Evolutionary conservation across 495 filamentous ascomycete species (phyloP), one percentile per base, ranked within the genome.

Genomic region (Hyaloscypha bicolor): DNA sequence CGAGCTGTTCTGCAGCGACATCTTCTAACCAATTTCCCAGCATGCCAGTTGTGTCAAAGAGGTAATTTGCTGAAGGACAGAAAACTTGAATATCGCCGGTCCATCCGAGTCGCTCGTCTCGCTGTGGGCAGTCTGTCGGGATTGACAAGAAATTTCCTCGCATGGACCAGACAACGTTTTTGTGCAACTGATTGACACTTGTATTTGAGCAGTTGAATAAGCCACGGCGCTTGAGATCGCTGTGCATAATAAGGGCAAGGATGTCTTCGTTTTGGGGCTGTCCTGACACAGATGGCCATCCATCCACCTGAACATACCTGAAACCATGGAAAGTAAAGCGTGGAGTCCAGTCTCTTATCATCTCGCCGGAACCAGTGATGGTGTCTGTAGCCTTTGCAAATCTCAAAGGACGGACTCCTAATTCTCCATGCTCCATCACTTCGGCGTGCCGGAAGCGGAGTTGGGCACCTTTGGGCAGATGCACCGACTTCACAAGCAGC

Each of bases 41-140:
- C 71, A 86, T 80, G 8, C 81, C 81, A 0, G 74, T 64, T 0
- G 83, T 80, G 63, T 83, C 71, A 67, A 83, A 86, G 0, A 86
- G 71, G 58, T 79, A 86, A 55, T 77, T 79, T 0, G 81, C 81
- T 0, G 83, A 79, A 0, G 79, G 77, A 0, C 76, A 70, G 66
- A 86, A 86, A 0, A 79, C 75, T 42, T 83, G 78, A 11, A 78
- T 76, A 62, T 86, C 83, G 4, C 83, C 84, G 0, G 84, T 85
- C 84, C 83, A 87, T 0, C 84, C 84, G 19, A 87, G 64, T 4
- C 83, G 76, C 67, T 87, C 84, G 58, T 87, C 84, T 42, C 84
- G 77, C 63, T 84, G 82, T 0, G 83, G 83, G 63, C 83, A 86
- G 61, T 87, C 84, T 0, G 80, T 87, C 1, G 83, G 84, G 0